Percentiles rank a stretch among this genome's conserved stretches.
These are phyloP conservation scores for Papiliotrema terrestris DNA, from an alignment of 1,284 basidiomycete species.

Conservation along the genomic window DNA sequence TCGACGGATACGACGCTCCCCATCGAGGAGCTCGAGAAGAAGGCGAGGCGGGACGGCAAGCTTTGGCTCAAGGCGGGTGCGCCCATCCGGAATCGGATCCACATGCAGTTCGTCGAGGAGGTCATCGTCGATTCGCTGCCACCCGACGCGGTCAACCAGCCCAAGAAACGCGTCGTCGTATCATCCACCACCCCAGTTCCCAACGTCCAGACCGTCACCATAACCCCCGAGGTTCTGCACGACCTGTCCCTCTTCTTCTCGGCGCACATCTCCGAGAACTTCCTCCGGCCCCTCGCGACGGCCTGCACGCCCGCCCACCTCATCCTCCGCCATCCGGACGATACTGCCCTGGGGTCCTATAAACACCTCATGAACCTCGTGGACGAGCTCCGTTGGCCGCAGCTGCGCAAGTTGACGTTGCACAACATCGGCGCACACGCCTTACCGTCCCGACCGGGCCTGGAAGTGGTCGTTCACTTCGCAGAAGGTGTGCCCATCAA, in stretches of 20 bases:
- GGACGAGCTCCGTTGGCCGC: conserved; percentile 2
- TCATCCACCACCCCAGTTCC: not conserved
- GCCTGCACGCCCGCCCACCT: not conserved
- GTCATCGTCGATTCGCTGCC: not conserved
- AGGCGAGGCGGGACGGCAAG: not conserved
- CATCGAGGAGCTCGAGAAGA: not conserved
- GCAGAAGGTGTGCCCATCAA: not conserved
- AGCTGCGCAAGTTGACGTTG: not conserved
- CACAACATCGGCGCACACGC: conserved; percentile 2
- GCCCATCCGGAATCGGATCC: not conserved
- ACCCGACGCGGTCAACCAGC: not conserved
- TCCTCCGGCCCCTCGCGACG: not conserved
- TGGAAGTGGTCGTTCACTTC: not conserved
- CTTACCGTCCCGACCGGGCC: not conserved
- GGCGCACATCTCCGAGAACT: not conserved
- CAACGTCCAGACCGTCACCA: not conserved
- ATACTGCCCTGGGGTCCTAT: not conserved
- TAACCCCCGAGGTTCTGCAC: not conserved
- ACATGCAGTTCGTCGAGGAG: not conserved
- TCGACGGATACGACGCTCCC: no score
- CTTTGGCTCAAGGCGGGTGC: not conserved
- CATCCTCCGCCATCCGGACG: conserved; percentile 1
- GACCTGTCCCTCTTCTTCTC: conserved; percentile 1
- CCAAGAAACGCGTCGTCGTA: not conserved
- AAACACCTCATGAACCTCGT: conserved; percentile 1